Conservation (phyloP, 2,329 filamentous ascomycete species). For the Periconia digitata region DNA sequence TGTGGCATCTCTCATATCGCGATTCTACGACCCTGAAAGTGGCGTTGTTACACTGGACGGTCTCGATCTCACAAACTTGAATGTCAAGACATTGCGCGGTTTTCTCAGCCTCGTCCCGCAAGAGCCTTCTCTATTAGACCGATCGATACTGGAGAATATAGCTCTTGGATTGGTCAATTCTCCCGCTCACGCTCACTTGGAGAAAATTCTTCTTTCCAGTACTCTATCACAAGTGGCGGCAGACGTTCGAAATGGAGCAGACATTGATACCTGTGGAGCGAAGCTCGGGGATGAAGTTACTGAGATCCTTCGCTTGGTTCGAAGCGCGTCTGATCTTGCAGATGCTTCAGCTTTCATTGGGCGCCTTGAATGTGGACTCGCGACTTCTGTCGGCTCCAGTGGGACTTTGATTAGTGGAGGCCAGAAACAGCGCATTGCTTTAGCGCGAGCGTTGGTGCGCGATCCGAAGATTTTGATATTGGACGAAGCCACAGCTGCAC, state of each 20-base stretch:
- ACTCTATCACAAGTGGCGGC: slow-evolving; percentile 54
- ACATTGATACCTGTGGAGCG: slow-evolving; percentile 50
- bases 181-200: slow-evolving; percentile 43
- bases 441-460: slow-evolving; percentile 58
- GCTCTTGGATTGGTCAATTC: slow-evolving; percentile 53
- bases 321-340: slow-evolving; percentile 57
- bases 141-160: slow-evolving; percentile 58
- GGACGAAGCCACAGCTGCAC: slow-evolving; percentile 63
- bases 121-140: slow-evolving; percentile 54
- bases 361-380: slow-evolving; percentile 52
- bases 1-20: slow-evolving; percentile 40
- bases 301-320: slow-evolving; percentile 56
- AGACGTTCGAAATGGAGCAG: slow-evolving; percentile 55
- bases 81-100: slow-evolving; percentile 40
- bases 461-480: slow-evolving; percentile 61
- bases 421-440: slow-evolving; percentile 62
- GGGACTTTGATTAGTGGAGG: slow-evolving; percentile 59
- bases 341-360: slow-evolving; percentile 61
- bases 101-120: slow-evolving; percentile 52
- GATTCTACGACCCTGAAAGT: slow-evolving; percentile 45
- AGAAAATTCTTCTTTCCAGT: slow-evolving; percentile 52
- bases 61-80: slow-evolving; percentile 40
- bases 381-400: slow-evolving; percentile 54
- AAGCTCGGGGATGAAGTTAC: slow-evolving; percentile 47
- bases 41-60: slow-evolving; percentile 64